Base-by-base conservation (phyloP, 2,329 filamentous ascomycete genomes). In the Cladosporium velox region DNA sequence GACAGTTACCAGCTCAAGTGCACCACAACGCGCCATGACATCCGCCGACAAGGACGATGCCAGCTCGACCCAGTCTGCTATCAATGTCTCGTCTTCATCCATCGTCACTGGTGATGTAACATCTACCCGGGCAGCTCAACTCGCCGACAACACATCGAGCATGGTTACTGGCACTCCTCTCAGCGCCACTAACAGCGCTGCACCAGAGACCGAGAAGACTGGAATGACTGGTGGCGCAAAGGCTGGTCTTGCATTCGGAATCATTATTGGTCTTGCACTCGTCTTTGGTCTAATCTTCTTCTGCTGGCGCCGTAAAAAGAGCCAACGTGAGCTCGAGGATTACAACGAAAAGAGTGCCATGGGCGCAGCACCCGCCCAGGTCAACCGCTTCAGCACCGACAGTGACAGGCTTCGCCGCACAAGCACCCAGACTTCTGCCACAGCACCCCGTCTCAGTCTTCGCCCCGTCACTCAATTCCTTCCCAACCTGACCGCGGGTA, bases 391-490 rank as follows among this genome's bases (percentile, higher is more conserved):
- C 61, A 73, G 72, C 24, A 65, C 52, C 28, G 68, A 71, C 60
- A 72, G 68, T 32, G 70, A 72, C 41, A 76, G 71, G 64, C 73
- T 77, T 49, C 77, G 81, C 15, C 64, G 58, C 18, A 52, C 69
- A 30, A 80, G 78, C 71, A 77, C 79, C 65, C 81, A 77, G 70
- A 85, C 81, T 68, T 80, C 77, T 69, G 82, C 83, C 34, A 85
- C 81, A 38, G 89, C 93, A 54, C 92, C 93, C n/a, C 90, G 90
- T 68, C 85, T 97, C 68, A 96, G 92, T 74, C 84, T 97, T 64
- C 90, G 92, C 59, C 93, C 93, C 2, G 86, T 95, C 59, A 94
- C 92, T 49, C 88, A 95, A 73, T 93, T 97, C 79, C 84, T 91
- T 47, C 91, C 92, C 5, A 88, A 87, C 73, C 85, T 91, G 68